Percentiles rank a stretch among this genome's conserved stretches.
Evolutionary conservation across 2,329 filamentous ascomycete species (phyloP).

Genomic region (Claviceps spartinae): DNA sequence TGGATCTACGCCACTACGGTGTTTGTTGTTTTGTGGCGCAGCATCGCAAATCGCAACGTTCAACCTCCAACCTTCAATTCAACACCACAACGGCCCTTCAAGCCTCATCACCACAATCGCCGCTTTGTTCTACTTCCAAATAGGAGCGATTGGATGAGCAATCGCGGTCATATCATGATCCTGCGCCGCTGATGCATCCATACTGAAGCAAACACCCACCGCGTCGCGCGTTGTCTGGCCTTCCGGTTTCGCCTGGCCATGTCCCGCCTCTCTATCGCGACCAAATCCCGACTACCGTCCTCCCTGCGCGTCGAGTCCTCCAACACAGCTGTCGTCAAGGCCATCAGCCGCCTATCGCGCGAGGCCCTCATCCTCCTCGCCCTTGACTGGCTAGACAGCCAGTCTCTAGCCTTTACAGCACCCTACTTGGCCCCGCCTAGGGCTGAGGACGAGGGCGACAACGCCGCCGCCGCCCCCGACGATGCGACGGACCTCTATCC

Average conservation of each 20-base stretch:
- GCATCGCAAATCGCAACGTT: not conserved
- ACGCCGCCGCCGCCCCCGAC: slow-evolving; percentile 27
- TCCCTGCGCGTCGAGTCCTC: slow-evolving; percentile 53
- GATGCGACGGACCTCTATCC: slow-evolving; percentile 56
- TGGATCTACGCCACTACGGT: too few species aligned
- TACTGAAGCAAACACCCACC: not conserved
- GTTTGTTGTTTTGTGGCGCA: not conserved
- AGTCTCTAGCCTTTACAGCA: slow-evolving; percentile 42
- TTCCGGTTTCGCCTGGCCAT: slow-evolving; percentile 18
- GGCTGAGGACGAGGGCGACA: slow-evolving; percentile 25
- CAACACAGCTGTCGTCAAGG: slow-evolving; percentile 50
- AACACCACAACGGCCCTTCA: not conserved
- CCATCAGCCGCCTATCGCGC: slow-evolving; percentile 57
- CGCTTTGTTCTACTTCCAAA: not conserved
- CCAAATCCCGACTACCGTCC: slow-evolving; percentile 57
- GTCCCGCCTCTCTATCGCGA: slow-evolving; percentile 52
- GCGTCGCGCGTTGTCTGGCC: not conserved
- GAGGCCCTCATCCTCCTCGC: slow-evolving; percentile 58
- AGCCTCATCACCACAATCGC: not conserved
- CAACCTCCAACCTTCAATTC: too few species aligned
- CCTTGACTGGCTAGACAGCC: slow-evolving; percentile 63
- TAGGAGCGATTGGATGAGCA: not conserved
- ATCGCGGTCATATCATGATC: not conserved
- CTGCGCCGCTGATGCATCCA: not conserved
- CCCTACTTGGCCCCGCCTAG: slow-evolving; percentile 17